Percentiles rank a stretch among this genome's conserved stretches.
phyloP scores from a whole-genome alignment of 2,329 filamentous ascomycete genomes.

The Alternaria sp. region DNA sequence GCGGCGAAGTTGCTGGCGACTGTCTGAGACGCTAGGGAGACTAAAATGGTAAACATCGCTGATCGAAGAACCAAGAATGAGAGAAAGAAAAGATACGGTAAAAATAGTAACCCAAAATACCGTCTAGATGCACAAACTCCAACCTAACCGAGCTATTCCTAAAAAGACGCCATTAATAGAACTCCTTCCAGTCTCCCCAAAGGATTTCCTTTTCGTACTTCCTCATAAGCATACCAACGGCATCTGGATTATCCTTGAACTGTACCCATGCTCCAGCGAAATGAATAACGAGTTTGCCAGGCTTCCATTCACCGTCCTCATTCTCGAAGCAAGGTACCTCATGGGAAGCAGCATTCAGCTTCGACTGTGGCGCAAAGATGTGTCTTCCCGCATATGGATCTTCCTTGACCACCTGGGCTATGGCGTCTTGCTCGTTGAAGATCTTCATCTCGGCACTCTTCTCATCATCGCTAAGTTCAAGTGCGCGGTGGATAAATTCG shows the following conservation, averaged over 20 bases:
- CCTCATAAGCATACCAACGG: constrained; percentile 51
- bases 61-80: too few species aligned
- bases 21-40: too few species aligned
- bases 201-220: constrained; percentile 49
- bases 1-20: not conserved
- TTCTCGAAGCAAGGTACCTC: constrained; percentile 54
- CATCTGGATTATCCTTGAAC: constrained; percentile 49
- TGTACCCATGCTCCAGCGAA: constrained; percentile 56
- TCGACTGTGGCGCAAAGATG: constrained; percentile 48
- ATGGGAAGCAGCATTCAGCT: constrained; percentile 53
- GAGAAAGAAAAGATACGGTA: not conserved
- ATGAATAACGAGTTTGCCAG: constrained; percentile 52
- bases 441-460: constrained; percentile 31
- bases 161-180: constrained; percentile 28
- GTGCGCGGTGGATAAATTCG: constrained; percentile 45
- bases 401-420: constrained; percentile 46
- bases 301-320: constrained; percentile 40
- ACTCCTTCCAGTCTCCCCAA: constrained; percentile 47
- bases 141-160: not conserved
- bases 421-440: constrained; percentile 52
- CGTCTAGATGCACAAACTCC: not conserved
- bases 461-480: constrained; percentile 38
- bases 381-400: constrained; percentile 35
- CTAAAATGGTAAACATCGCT: too few species aligned
- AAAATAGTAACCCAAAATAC: not conserved